Percentiles rank a stretch among this genome's conserved stretches.
Evolutionary conservation across 345 rosid species (phyloP).

Genomic region (Hibiscus tridactylites): DNA sequence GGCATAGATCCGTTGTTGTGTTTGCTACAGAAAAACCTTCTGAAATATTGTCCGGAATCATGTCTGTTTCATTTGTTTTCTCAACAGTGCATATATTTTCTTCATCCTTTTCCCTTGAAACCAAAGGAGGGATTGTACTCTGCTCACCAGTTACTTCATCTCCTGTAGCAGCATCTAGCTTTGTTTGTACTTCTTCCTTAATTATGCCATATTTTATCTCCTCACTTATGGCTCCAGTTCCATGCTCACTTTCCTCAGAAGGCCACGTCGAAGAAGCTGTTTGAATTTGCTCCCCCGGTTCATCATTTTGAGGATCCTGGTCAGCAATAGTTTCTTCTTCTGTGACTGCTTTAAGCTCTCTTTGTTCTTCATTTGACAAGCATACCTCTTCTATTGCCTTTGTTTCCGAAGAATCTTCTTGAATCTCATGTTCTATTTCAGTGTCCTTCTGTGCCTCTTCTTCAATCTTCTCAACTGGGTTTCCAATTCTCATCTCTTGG

Average conservation of each 20-base stretch:
- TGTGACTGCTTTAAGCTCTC: too few species aligned
- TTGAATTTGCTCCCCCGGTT: not conserved
- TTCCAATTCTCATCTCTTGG: not conserved
- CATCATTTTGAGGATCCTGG: not conserved
- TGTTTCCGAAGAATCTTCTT: conserved; percentile 6
- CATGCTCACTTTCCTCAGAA: not conserved
- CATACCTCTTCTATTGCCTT: conserved; percentile 1
- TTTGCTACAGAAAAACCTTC: not conserved
- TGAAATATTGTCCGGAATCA: not conserved
- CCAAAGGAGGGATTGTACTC: conserved; percentile 9
- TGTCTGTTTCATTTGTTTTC: not conserved
- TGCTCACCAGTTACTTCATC: conserved; percentile 2
- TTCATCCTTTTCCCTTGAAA: not conserved
- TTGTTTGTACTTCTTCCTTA: not conserved
- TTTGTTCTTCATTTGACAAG: not conserved
- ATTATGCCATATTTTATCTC: conserved; percentile 18
- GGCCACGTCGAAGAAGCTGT: not conserved
- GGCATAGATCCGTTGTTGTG: not conserved
- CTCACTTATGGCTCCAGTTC: conserved; percentile 7
- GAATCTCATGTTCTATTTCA: conserved; percentile 6
- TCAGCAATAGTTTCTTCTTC: not conserved
- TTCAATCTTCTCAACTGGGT: not conserved
- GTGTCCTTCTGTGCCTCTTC: conserved; percentile 12
- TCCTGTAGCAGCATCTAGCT: conserved; percentile 15
- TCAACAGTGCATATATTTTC: not conserved